These are phyloP conservation scores for Alloteropsis semialata DNA, from an alignment of 176 grass and related monocot genomes.

Conservation along the genomic window DNA sequence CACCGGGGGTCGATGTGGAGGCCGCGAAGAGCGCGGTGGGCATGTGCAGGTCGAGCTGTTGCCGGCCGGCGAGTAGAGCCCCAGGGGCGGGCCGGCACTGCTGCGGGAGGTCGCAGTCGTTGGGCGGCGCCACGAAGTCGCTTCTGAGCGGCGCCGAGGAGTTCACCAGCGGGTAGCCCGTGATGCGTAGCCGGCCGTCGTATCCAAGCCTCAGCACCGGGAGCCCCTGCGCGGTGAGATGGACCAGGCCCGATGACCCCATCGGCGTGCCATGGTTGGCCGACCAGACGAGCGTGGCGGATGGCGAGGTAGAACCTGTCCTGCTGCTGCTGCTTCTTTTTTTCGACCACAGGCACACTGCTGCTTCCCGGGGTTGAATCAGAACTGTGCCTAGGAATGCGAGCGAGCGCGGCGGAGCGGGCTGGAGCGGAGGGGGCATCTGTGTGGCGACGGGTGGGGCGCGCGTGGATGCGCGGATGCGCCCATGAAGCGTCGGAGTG, in stretches of 20 bases:
- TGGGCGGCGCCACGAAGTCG: conserved; percentile 54
- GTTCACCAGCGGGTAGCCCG: conserved; percentile 53
- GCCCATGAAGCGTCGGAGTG: conserved; percentile 35
- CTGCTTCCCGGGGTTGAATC: conserved; percentile 50
- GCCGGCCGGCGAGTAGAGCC: conserved; percentile 33
- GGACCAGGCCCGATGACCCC: conserved; percentile 41
- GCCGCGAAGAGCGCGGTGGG: conserved; percentile 40
- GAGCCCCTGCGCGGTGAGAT: conserved; percentile 44
- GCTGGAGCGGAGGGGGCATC: conserved; percentile 37
- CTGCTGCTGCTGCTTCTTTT: conserved; percentile 63
- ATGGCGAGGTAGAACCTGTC: conserved; percentile 56
- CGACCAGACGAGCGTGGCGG: conserved; percentile 62
- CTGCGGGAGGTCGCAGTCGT: conserved; percentile 60
- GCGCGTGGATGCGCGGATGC: not conserved
- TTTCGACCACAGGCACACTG: too few relatives aligned
- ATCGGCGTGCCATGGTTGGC: conserved; percentile 58
- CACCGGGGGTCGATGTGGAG: not conserved
- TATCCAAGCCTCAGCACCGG: conserved; percentile 48
- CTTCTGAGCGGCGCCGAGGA: conserved; percentile 38
- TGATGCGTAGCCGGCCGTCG: conserved; percentile 53
- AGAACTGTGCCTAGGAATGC: conserved; percentile 3
- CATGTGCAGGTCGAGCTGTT: conserved; percentile 69
- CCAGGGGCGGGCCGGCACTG: conserved; percentile 42
- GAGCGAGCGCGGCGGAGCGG: conserved; percentile 16
- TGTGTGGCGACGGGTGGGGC: conserved; percentile 5